Percentiles rank a stretch among this genome's conserved stretches.
These are phyloP conservation scores for Cryptococcus sp. DNA, from an alignment of 1,284 basidiomycete genomes.

Conservation along the genomic window DNA sequence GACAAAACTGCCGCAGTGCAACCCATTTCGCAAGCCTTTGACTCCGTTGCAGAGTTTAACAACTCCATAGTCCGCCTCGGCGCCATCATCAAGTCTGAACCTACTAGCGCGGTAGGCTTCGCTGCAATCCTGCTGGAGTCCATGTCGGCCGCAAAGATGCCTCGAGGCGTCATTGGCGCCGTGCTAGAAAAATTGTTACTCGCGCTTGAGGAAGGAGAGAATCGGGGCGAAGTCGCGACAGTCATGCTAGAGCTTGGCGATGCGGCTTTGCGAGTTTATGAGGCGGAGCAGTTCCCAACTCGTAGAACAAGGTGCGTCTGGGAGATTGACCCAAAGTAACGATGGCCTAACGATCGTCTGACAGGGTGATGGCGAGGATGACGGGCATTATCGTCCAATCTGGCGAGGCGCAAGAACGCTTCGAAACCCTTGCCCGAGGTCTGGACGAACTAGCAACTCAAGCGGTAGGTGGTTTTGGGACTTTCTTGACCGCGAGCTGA, in stretches of 20 bases:
- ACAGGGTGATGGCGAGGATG: slow-evolving; percentile 16
- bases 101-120: slow-evolving; percentile 1
- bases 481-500: slow-evolving; percentile 1
- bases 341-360: background rate
- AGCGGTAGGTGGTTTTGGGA: background rate
- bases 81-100: slow-evolving; percentile 10
- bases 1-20: background rate
- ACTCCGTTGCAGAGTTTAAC: slow-evolving; percentile 11
- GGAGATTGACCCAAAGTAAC: background rate
- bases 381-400: slow-evolving; percentile 23
- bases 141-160: slow-evolving; percentile 2
- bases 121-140: background rate
- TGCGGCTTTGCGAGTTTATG: slow-evolving; percentile 35
- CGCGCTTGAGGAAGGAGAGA: slow-evolving; percentile 23
- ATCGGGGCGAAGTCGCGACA: slow-evolving; percentile 26
- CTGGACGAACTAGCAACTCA: background rate
- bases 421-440: slow-evolving; percentile 20
- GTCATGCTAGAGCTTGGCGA: slow-evolving; percentile 29
- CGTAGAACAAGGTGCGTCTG: slow-evolving; percentile 34
- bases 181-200: slow-evolving; percentile 34
- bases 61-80: slow-evolving; percentile 16
- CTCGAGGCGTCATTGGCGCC: slow-evolving; percentile 8
- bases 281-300: slow-evolving; percentile 27
- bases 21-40: slow-evolving; percentile 13
- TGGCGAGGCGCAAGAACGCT: slow-evolving; percentile 22